Evolutionary conservation across 2,329 filamentous ascomycete species (phyloP), one percentile per base, ranked within the genome.

Genomic region (Xylariaceae sp.): DNA sequence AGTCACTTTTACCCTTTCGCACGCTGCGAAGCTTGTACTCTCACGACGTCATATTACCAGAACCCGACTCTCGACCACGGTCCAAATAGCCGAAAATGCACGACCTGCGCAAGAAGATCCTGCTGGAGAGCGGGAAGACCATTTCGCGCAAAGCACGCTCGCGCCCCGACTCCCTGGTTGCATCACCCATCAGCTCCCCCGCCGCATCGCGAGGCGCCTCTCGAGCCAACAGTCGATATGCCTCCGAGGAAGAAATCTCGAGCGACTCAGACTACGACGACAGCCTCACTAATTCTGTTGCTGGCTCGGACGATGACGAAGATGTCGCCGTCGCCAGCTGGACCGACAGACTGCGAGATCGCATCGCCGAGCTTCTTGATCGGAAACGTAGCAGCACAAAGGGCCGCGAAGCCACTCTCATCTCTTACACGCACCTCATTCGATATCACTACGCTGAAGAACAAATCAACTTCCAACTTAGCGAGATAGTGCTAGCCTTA

Each of bases 361-460:
- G 86, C 52, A 84, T 95, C 56, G 78, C 86, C 44, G 84, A 88
- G 60, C 81, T 96, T 28, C 77, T 87, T 49, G 77, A 81, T 56
- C 85, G 89, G 62, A 96, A 95, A 76, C 84, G 87, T 59, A 90
- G 86, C 69, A 90, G 85, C 59, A 81, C 79, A 19, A 82, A 88
- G 56, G 83, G 84, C 18, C 83, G 90, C 47, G 87, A 90, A 62
- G 76, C 82, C 39, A 80, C 79, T 31, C 73, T 91, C 45, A 74
- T 73, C 42, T 76, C 75, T 1, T 90, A 86, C 66, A 77, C 80
- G 39, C 80, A 85, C 47, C 76, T 89, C 17, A 69, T 92, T 47
- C 88, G 86, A 56, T 79, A 82, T 42, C 84, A 88, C 61, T 90
- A 82, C 65, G 81, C 85, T 48, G 76, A 82, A 57, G 78, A 84